Percentiles rank a stretch among this genome's conserved stretches.
Conservation (phyloP, 2,329 filamentous ascomycete genomes). For the Colletotrichum australisinense region DNA sequence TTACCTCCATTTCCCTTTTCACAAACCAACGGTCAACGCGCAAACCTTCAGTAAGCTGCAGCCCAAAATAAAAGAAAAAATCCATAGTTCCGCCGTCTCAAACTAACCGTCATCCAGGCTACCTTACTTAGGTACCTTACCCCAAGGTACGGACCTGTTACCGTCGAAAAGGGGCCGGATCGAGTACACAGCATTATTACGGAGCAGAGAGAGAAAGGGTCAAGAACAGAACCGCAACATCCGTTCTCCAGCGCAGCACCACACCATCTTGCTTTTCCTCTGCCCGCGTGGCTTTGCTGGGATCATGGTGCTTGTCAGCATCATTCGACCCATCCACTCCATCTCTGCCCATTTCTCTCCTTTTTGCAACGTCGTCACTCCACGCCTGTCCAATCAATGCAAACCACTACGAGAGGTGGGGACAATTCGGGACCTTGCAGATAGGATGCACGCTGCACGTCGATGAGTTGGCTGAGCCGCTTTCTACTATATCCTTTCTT, state of each 20-base stretch:
- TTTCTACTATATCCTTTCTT: not conserved
- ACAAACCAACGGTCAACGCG: not conserved
- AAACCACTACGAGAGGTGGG: not conserved
- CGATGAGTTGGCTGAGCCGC: not conserved
- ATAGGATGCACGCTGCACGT: not conserved
- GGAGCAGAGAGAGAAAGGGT: no score
- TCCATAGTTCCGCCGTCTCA: not conserved
- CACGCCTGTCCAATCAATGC: slow-evolving; percentile 9
- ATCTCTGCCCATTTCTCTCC: not conserved
- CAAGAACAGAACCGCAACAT: not conserved
- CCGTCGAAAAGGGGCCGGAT: not conserved
- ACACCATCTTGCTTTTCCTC: slow-evolving; percentile 4
- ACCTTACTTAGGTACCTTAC: not conserved
- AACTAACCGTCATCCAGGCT: not conserved
- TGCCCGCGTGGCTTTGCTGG: slow-evolving; percentile 24
- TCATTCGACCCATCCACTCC: not conserved
- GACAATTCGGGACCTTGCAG: not conserved
- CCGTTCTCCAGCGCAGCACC: not conserved
- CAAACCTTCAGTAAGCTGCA: not conserved
- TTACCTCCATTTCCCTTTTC: not conserved
- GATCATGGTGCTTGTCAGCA: slow-evolving; percentile 27
- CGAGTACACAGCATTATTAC: not conserved
- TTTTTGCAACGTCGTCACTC: not conserved
- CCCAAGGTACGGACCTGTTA: not conserved
- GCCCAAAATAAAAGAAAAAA: not conserved